These are phyloP conservation scores for Fulvia fulva DNA, from an alignment of 2,329 filamentous ascomycete genomes.

Conservation along the genomic window DNA sequence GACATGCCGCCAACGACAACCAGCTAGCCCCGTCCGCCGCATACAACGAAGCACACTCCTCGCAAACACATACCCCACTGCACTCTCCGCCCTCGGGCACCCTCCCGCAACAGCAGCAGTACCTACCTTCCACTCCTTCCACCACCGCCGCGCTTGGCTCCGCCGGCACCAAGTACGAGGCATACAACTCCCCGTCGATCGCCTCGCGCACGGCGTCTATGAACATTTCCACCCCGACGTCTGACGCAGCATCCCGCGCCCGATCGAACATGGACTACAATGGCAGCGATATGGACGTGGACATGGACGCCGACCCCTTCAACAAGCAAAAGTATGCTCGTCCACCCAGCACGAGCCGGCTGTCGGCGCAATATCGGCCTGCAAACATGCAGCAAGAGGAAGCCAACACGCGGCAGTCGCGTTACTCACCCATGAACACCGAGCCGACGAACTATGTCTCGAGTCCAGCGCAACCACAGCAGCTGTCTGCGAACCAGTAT, in stretches of 20 bases:
- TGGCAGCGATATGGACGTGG: conserved; percentile 41
- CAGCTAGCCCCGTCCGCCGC: background rate
- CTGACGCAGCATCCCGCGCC: conserved; percentile 6
- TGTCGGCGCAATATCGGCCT: conserved; percentile 65
- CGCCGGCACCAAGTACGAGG: conserved; percentile 6
- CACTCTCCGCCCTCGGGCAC: background rate
- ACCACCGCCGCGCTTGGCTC: background rate
- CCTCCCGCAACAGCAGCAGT: background rate
- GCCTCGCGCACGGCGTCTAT: conserved; percentile 20
- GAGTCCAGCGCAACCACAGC: conserved; percentile 51
- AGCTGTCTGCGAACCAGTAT: conserved; percentile 24
- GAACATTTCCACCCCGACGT: conserved; percentile 17
- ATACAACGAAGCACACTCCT: background rate
- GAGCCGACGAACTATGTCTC: conserved; percentile 66
- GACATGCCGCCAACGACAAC: background rate
- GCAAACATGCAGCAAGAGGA: conserved; percentile 24
- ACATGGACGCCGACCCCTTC: conserved; percentile 90
- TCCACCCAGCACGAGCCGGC: conserved; percentile 58
- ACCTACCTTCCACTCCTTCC: background rate
- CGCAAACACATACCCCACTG: background rate
- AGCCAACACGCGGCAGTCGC: conserved; percentile 76
- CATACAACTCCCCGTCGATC: conserved; percentile 17
- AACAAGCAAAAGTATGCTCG: conserved; percentile 82
- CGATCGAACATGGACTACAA: conserved; percentile 27
- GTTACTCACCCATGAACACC: conserved; percentile 95